phyloP scores from a whole-genome alignment of 805 yeast species.

The Starmerella sp. region DNA sequence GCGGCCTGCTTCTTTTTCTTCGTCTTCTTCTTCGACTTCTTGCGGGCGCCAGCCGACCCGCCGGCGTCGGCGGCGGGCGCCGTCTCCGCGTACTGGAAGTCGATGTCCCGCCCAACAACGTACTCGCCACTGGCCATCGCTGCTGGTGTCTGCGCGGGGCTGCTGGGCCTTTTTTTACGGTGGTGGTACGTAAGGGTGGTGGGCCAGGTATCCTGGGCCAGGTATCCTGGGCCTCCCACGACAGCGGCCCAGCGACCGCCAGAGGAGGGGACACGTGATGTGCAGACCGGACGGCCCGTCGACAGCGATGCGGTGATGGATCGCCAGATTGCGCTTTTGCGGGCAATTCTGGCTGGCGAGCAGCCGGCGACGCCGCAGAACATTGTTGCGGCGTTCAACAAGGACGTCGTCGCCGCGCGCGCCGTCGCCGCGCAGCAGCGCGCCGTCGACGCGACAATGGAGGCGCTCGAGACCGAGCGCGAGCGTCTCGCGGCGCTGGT shows the following conservation, averaged over 20 bases:
- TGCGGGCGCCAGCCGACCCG: conserved; percentile 2
- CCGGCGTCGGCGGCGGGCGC: neutral
- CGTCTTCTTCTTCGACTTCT: conserved; percentile 17
- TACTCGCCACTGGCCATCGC: conserved; percentile 22
- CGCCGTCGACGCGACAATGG: neutral
- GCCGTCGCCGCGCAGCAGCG: neutral
- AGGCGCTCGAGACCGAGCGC: neutral
- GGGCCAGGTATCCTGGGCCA: neutral
- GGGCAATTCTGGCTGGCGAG: conserved; percentile 8
- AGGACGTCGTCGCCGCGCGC: conserved; percentile 1
- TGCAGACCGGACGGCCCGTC: neutral
- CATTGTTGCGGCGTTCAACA: conserved; percentile 7
- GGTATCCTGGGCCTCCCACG: neutral
- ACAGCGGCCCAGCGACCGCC: neutral
- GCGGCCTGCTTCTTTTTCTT: conserved; percentile 16
- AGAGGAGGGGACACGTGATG: neutral
- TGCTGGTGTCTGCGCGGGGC: neutral
- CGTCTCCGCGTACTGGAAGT: conserved; percentile 14
- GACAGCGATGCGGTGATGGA: conserved; percentile 7
- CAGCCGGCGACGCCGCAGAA: conserved; percentile 4
- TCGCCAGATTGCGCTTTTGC: conserved; percentile 8
- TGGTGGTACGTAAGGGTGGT: neutral
- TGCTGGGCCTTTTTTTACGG: neutral
- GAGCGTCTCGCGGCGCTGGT: neutral
- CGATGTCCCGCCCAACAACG: conserved; percentile 23